These are phyloP conservation scores for Trichoderma simmonsii DNA, from an alignment of 2,329 filamentous ascomycete genomes.

Conservation along the genomic window DNA sequence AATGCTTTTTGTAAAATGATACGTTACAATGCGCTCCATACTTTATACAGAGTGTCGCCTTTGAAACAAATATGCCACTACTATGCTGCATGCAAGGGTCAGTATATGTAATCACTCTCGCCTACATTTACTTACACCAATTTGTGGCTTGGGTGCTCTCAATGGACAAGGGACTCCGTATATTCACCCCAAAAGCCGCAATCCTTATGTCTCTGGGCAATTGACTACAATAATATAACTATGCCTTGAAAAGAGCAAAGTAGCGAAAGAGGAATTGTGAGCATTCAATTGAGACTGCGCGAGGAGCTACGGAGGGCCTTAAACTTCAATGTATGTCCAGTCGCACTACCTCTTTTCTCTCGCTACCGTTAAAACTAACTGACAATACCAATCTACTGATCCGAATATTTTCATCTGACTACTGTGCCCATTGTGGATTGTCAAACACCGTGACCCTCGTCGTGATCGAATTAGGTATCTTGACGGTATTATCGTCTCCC, in stretches of 20 bases:
- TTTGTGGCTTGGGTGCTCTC: not conserved
- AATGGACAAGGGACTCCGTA: not conserved
- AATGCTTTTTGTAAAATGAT: too few relatives aligned
- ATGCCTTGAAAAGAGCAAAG: not conserved
- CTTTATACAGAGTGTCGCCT: too few relatives aligned
- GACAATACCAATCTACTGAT: not conserved
- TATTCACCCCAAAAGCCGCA: not conserved
- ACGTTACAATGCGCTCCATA: too few relatives aligned
- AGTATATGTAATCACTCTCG: too few relatives aligned
- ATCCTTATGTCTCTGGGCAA: not conserved
- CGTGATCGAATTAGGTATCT: not conserved
- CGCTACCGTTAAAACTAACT: not conserved
- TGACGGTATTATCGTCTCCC: not conserved
- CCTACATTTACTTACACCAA: not conserved
- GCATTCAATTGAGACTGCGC: not conserved
- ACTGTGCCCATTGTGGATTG: not conserved
- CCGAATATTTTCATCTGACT: not conserved
- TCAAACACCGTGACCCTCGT: not conserved
- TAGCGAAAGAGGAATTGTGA: not conserved
- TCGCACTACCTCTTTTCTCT: not conserved
- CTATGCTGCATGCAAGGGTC: too few relatives aligned
- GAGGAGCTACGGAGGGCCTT: not conserved
- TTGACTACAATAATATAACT: rapidly evolving
- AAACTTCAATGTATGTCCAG: not conserved
- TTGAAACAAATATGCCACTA: too few relatives aligned